A percentile compares a stretch with the other conserved stretches of the same genome.
phyloP scores from a whole-genome alignment of 2,329 filamentous ascomycete species.

The Endothia cerciana region DNA sequence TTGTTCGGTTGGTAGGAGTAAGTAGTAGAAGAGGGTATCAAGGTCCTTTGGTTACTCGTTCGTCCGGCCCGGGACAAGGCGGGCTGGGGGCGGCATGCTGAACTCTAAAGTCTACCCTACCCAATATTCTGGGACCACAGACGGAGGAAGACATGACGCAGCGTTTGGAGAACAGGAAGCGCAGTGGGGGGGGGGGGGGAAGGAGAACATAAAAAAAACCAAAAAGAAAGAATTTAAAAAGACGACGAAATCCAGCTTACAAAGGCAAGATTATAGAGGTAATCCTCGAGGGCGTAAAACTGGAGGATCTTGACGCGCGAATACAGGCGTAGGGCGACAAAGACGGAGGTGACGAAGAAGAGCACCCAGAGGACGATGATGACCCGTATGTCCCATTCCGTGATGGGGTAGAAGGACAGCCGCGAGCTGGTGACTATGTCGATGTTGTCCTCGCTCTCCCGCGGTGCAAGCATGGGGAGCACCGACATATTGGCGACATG shows the following conservation, averaged over 20 bases:
- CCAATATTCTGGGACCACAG: too few species aligned
- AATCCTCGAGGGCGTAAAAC: conserved; percentile 29
- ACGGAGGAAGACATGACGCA: too few species aligned
- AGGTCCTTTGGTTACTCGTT: neutral
- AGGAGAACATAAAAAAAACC: too few species aligned
- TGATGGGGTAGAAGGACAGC: conserved; percentile 24
- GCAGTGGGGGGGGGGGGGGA: too few species aligned
- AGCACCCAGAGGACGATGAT: conserved; percentile 28
- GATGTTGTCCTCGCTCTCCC: conserved; percentile 20
- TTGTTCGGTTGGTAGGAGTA: neutral
- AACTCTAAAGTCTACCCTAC: too few species aligned
- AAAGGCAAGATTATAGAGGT: conserved; percentile 28
- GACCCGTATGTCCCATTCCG: conserved; percentile 22
- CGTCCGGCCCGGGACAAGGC: neutral
- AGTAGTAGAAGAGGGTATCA: neutral
- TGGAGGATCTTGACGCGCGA: conserved; percentile 28
- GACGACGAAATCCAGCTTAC: conserved; percentile 13
- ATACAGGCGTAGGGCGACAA: conserved; percentile 26
- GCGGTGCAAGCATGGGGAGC: conserved; percentile 17
- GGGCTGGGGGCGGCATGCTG: neutral
- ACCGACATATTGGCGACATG: conserved; percentile 21
- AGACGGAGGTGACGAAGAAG: conserved; percentile 26
- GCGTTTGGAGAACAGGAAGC: too few species aligned
- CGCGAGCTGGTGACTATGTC: conserved; percentile 14
- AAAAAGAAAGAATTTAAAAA: too few species aligned